Evolutionary conservation across 2,329 filamentous ascomycete species (phyloP), one percentile per base, ranked within the genome.

Genomic region (Tolypocladium sp.): DNA sequence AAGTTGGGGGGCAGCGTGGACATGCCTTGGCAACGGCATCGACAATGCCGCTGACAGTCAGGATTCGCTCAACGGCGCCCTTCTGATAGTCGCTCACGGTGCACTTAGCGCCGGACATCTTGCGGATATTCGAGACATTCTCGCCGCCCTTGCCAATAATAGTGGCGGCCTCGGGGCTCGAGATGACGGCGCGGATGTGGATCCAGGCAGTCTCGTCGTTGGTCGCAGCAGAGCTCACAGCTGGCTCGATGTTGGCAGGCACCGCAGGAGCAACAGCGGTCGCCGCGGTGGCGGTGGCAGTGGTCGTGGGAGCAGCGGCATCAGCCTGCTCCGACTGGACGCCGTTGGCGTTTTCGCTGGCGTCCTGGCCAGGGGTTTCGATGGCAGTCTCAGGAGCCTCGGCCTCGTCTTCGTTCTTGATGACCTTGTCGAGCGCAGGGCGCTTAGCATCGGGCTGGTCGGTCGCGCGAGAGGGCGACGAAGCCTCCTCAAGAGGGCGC

Each of bases 71-170:
- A 40, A 97, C 92, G 58, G 94, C 94, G 65, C 94, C 94, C 71
- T 96, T 91, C 67, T 95, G 90, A 71, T 97, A 99, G 76, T 99
- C 94, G 78, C 92, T 97, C 67, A 99, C 94, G 55, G 94, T 99
- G 80, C 94, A 99, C 78, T 97, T 97, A 65, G 94, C 94, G 68
- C 92, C 92, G 57, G 94, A 97, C 77, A 96, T 82, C 73, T 91
- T 91, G 66, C 94, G 87, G 71, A 99, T 97, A 77, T 96, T 91
- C 66, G 92, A 96, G 55, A 99, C 94, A 71, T 99, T 99, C 80
- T 99, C 94, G 72, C 94, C 94, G 63, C 92, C 93, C 78, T 99
- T 99, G 71, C 94, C 94, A 75, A 99, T 99, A 65, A 97, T 91
- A 55, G 94, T 99, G 44, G 94, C 94, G 66, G 94, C 94, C 76